Percentiles rank a stretch among this genome's conserved stretches.
phyloP scores from a whole-genome alignment of 179 eudicot genomes.

The Sideroxylon spinosum region DNA sequence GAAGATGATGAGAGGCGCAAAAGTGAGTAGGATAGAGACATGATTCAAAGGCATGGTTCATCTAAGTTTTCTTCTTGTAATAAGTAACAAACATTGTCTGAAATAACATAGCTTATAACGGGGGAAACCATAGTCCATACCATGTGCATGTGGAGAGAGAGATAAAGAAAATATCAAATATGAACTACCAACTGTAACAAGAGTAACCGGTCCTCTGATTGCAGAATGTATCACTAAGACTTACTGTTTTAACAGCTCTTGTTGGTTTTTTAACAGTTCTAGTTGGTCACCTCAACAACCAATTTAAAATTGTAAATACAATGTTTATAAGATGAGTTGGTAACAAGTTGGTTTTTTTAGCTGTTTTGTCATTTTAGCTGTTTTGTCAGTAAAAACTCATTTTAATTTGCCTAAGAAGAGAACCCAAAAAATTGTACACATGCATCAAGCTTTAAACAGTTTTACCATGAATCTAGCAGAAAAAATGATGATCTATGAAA shows the following conservation, averaged over 20 bases:
- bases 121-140: not conserved
- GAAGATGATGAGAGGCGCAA: not conserved
- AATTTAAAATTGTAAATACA: not conserved
- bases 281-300: not conserved
- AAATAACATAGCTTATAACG: not conserved
- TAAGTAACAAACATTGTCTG: not conserved
- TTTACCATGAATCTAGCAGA: not conserved
- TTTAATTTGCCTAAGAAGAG: not conserved
- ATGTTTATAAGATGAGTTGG: not conserved
- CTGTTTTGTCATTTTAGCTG: not conserved
- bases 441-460: not conserved
- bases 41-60: conserved; percentile 5
- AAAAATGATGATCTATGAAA: not conserved
- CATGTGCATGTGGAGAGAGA: not conserved
- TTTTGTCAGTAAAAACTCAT: not conserved
- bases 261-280: not conserved
- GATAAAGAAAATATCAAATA: not conserved
- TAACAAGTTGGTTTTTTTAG: not conserved
- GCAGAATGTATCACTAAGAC: not conserved
- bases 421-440: not conserved
- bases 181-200: not conserved
- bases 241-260: not conserved
- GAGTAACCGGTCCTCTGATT: not conserved
- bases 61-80: not conserved
- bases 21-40: not conserved